These are phyloP conservation scores for Capsicum pubescens DNA, from an alignment of 257 asterid genomes.

Conservation along the genomic window DNA sequence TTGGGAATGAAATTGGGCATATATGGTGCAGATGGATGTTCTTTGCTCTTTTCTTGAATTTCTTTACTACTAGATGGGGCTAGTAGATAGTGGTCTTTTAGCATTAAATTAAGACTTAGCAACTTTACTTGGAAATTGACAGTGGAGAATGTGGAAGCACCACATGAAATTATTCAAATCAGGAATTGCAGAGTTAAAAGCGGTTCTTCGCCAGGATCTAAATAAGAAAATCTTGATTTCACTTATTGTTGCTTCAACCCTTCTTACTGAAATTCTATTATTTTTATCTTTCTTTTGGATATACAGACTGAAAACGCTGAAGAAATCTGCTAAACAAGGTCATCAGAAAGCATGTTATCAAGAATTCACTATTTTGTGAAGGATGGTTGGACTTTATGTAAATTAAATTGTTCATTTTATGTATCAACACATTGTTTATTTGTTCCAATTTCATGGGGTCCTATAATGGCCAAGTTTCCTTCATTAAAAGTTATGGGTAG, in stretches of 20 bases:
- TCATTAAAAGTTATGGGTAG: slow-evolving; percentile 55
- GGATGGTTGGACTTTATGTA: slow-evolving; percentile 17
- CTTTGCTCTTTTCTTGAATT: too few relatives aligned
- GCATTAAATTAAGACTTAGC: too few relatives aligned
- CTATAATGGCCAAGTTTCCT: slow-evolving; percentile 61
- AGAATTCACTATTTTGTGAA: neutral
- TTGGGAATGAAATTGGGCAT: too few relatives aligned
- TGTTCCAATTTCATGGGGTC: slow-evolving; percentile 50
- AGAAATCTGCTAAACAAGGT: slow-evolving; percentile 48
- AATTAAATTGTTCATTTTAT: neutral
- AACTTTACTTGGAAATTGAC: too few relatives aligned
- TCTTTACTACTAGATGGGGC: too few relatives aligned
- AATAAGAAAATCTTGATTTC: slow-evolving; percentile 81
- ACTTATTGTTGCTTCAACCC: slow-evolving; percentile 72
- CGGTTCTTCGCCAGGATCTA: slow-evolving; percentile 75
- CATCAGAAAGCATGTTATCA: slow-evolving; percentile 41
- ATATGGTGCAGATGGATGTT: too few relatives aligned
- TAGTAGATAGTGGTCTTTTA: too few relatives aligned
- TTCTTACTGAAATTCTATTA: slow-evolving; percentile 68
- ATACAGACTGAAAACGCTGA: slow-evolving; percentile 58
- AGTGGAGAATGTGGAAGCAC: too few relatives aligned
- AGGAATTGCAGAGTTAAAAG: slow-evolving; percentile 56
- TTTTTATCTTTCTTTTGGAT: slow-evolving; percentile 58
- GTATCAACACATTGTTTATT: neutral
- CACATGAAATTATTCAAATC: too few relatives aligned